Conservation (phyloP, 2,329 filamentous ascomycete genomes). For the Penicillium sumatraense region DNA sequence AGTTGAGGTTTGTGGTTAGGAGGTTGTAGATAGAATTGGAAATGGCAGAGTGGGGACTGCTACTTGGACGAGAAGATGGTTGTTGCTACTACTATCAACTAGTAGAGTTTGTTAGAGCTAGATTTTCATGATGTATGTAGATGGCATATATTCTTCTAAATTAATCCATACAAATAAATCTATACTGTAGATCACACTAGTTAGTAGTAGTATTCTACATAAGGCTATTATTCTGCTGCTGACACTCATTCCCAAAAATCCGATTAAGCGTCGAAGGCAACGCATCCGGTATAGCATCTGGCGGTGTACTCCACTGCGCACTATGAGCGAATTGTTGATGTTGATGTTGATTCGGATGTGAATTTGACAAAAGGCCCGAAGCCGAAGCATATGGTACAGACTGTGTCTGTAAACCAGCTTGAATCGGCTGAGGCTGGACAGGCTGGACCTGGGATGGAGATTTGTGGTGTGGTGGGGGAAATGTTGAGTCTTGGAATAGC, state of each 20-base stretch:
- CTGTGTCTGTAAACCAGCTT: background rate
- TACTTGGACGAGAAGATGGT: no score
- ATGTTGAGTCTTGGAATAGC: conserved; percentile 26
- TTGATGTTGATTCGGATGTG: no score
- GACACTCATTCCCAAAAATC: conserved; percentile 7
- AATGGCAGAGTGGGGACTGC: background rate
- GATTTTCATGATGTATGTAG: background rate
- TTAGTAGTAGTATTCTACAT: no score
- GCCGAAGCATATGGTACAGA: conserved; percentile 3
- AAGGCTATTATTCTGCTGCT: background rate
- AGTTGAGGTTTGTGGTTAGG: conserved; percentile 22
- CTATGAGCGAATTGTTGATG: conserved; percentile 1
- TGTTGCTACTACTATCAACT: no score
- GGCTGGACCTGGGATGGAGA: background rate
- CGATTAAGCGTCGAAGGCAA: conserved; percentile 5
- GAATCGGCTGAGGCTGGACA: background rate
- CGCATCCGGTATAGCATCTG: background rate
- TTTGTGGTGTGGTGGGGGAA: conserved; percentile 11
- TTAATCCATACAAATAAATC: background rate
- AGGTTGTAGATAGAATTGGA: conserved; percentile 5
- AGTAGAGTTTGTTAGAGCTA: background rate
- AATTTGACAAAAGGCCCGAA: background rate
- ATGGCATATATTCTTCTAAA: background rate
- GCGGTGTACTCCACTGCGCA: conserved; percentile 1
- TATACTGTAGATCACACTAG: no score